A percentile compares a stretch with the other conserved stretches of the same genome.
Conservation (phyloP, 148 eudicot species). For the Persicaria maculosa region DNA sequence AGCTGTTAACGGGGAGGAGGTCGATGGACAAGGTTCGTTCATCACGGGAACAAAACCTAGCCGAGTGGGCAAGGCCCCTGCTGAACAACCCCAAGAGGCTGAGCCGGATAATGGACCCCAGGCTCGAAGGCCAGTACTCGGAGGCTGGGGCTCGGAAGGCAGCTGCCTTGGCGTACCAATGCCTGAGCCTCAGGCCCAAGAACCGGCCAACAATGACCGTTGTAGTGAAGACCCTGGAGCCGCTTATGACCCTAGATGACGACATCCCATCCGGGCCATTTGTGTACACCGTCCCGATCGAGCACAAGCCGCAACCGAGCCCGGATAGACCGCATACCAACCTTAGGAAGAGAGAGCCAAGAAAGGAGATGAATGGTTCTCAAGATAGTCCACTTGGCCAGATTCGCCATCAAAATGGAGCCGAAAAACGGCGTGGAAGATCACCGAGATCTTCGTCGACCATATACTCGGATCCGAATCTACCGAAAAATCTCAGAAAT, state of each 20-base stretch:
- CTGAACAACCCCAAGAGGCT: slow-evolving; percentile 53
- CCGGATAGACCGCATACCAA: slow-evolving; percentile 16
- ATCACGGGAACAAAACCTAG: slow-evolving; percentile 60
- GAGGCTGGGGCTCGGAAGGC: slow-evolving; percentile 67
- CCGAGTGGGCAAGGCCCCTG: slow-evolving; percentile 76
- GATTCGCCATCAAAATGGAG: slow-evolving; percentile 20
- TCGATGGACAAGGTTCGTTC: slow-evolving; percentile 72
- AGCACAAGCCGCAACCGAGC: neutral
- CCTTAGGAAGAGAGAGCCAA: slow-evolving; percentile 10
- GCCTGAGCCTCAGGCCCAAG: slow-evolving; percentile 78
- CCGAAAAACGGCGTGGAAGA: slow-evolving; percentile 21
- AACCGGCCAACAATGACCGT: slow-evolving; percentile 54
- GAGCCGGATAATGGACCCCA: slow-evolving; percentile 66
- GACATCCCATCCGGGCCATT: slow-evolving; percentile 50
- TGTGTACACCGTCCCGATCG: slow-evolving; percentile 56
- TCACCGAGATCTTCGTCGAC: slow-evolving; percentile 35
- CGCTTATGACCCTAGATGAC: slow-evolving; percentile 33
- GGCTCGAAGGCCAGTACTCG: slow-evolving; percentile 70
- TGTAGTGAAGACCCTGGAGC: slow-evolving; percentile 57
- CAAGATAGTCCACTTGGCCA: slow-evolving; percentile 15
- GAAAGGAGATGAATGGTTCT: slow-evolving; percentile 5
- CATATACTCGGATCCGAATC: slow-evolving; percentile 26
- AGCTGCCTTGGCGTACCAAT: slow-evolving; percentile 68
- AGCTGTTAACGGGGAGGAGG: slow-evolving; percentile 68
- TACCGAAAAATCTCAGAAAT: slow-evolving; percentile 25